phyloP scores from a whole-genome alignment of 2,329 filamentous ascomycete genomes.

The Tolypocladium guangdongense region DNA sequence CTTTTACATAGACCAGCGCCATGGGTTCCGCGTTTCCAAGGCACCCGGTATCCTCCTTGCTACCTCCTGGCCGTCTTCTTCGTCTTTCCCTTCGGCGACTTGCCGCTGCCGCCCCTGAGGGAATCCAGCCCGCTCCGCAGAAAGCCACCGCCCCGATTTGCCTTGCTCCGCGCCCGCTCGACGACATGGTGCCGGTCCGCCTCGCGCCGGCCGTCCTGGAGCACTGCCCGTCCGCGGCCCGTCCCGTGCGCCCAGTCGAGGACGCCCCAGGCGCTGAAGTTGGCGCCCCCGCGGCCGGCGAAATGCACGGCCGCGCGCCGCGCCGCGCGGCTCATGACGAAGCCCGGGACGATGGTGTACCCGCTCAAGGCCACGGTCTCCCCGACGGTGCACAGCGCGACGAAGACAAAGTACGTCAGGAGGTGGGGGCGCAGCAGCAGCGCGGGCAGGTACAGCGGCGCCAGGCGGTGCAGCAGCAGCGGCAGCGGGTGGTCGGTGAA shows the following conservation, averaged over 20 bases:
- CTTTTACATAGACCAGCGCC: not conserved
- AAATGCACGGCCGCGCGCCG: no score
- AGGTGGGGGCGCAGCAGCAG: conserved; percentile 57
- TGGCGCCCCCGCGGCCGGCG: no score
- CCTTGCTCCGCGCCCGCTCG: conserved; percentile 10
- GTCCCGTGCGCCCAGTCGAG: conserved; percentile 52
- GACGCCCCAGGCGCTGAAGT: conserved; percentile 51
- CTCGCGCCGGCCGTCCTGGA: no score
- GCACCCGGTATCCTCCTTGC: not conserved
- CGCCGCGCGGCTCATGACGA: conserved; percentile 41
- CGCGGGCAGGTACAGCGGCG: conserved; percentile 56
- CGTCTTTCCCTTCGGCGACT: no score
- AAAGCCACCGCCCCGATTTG: no score
- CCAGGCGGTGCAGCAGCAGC: conserved; percentile 49
- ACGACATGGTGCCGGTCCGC: conserved; percentile 10
- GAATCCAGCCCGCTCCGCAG: no score
- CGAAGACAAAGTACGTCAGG: conserved; percentile 58
- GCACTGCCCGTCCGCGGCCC: conserved; percentile 36
- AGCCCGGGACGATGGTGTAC: conserved; percentile 48
- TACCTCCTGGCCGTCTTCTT: not conserved
- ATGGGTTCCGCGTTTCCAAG: not conserved
- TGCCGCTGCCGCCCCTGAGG: no score
- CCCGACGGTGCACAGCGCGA: conserved; percentile 51
- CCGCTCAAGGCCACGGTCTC: conserved; percentile 59
- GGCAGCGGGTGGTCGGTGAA: conserved; percentile 59